A percentile compares a stretch with the other conserved stretches of the same genome.
These are phyloP conservation scores for Fistulifera pelliculosa DNA, from an alignment of 108 stramenopile genomes.

Conservation along the genomic window DNA sequence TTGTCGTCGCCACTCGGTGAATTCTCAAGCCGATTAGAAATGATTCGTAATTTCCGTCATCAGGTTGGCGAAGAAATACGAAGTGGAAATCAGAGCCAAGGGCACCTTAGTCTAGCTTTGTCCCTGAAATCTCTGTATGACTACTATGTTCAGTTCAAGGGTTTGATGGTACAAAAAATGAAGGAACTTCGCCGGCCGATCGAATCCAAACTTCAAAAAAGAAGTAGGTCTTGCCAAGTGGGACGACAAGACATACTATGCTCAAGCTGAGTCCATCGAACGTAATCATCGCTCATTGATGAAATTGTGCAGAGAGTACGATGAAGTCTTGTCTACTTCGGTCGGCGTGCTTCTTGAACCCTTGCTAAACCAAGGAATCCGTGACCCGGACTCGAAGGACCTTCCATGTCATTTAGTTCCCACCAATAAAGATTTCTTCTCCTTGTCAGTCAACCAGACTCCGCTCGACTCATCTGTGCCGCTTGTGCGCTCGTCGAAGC, in stretches of 20 bases:
- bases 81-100: not conserved
- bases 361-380: slow-evolving; percentile 44
- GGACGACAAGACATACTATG: slow-evolving; percentile 97
- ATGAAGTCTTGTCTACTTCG: slow-evolving; percentile 62
- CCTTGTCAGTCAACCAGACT: too few relatives aligned
- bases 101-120: slow-evolving; percentile 15
- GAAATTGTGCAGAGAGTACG: slow-evolving; percentile 69
- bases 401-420: slow-evolving; percentile 17
- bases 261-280: slow-evolving; percentile 86
- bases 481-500: too few relatives aligned
- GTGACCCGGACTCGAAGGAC: slow-evolving; percentile 20
- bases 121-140: slow-evolving; percentile 49
- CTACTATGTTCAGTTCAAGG: slow-evolving; percentile 71
- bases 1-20: slow-evolving; percentile 70
- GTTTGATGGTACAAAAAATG: slow-evolving; percentile 22
- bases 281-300: slow-evolving; percentile 86
- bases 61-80: slow-evolving; percentile 22
- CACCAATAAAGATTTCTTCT: slow-evolving; percentile 14
- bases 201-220: slow-evolving; percentile 79
- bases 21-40: slow-evolving; percentile 42
- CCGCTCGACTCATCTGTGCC: too few relatives aligned
- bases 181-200: slow-evolving; percentile 46
- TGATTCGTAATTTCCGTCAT: slow-evolving; percentile 46
- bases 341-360: slow-evolving; percentile 60
- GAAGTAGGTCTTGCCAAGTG: slow-evolving; percentile 95